Base-by-base conservation (phyloP, 164 flowering plant genomes). In the Chloranthus sessilifolius region DNA sequence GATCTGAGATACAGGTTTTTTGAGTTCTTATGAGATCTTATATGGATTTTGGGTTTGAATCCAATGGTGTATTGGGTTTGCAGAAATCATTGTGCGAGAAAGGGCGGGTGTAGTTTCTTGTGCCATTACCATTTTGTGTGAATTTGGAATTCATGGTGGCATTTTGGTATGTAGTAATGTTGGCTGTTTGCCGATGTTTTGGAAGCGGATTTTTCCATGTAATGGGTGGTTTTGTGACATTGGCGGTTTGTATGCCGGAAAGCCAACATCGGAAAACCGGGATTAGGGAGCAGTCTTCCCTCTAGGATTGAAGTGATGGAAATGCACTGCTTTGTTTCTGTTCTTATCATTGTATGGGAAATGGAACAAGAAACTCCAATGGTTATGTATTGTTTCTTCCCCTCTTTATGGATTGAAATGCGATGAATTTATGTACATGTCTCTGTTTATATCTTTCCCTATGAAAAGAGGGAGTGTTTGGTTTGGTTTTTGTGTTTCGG, bases 31-130 rank as follows among this genome's bases (percentile, higher is more conserved):
- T 39, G 53, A 30, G 29, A 54, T 60, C 23, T 40, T 34, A 31
- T n/a, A 17, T 47, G 28, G 7, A 15, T 54, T 23, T 30, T 8
- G 17, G 23, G n/a, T 31, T 11, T 42, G 3, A 21, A 21, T 15
- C 50, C 16, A 29, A 28, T 30, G 36, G 36, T 17, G 36, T n/a
- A 36, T 22, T 17, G 23, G 39, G 46, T 28, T 38, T 46, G 43
- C 17, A 39, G 40, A 31, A 43, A 30, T 24, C 33, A 43, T 52
- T 38, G 37, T 41, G n/a, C 39, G 28, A 51, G 33, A 28, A n/a
- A 40, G n/a, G 19, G 55, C n/a, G 55, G 25, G 19, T 36, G 62
- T 52, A 56, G 43, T 43, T 56, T 46, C 12, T 30, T 52, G 60
- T n/a, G 40, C 38, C 24, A 15, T 44, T 49, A 5, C 11, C 29